Evolutionary conservation across 169 alveolate genomes (phyloP).

Genomic region (Neospora caninum): DNA sequence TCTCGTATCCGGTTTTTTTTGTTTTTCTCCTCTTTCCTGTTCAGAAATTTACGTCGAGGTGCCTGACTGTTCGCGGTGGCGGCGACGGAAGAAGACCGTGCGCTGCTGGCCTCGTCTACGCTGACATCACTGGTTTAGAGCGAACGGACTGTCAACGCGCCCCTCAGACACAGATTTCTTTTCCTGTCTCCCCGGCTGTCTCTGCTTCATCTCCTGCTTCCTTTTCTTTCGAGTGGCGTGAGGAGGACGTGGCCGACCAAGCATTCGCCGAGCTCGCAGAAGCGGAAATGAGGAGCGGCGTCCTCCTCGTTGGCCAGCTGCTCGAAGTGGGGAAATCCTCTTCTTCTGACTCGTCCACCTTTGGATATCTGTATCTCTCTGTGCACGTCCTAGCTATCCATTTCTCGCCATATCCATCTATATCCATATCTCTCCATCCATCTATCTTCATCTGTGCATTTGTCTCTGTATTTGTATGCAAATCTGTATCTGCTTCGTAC

Average conservation of each 20-base stretch:
- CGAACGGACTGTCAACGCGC: neutral
- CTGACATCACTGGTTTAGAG: conserved; percentile 15
- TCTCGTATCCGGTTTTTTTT: too few relatives aligned
- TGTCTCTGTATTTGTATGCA: too few relatives aligned
- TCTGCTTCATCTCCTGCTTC: neutral
- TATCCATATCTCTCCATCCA: too few relatives aligned
- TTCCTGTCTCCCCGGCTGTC: neutral
- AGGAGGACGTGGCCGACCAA: neutral
- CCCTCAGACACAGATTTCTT: neutral
- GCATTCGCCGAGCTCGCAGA: conserved; percentile 9
- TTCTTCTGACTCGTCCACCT: neutral
- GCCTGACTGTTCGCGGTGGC: neutral
- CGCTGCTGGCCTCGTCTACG: conserved; percentile 8
- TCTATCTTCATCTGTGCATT: too few relatives aligned
- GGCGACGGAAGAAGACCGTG: neutral
- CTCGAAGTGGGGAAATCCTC: neutral
- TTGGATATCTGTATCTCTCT: too few relatives aligned
- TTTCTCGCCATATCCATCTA: too few relatives aligned
- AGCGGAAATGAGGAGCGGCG: conserved; percentile 31
- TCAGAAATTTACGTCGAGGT: neutral
- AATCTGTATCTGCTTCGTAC: too few relatives aligned
- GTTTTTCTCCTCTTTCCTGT: neutral
- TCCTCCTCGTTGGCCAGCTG: conserved; percentile 15
- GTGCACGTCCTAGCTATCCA: too few relatives aligned
- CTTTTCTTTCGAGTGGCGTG: neutral